Conservation (phyloP, 805 yeast genomes). For the Hanseniaspora hatyaiensis region DNA sequence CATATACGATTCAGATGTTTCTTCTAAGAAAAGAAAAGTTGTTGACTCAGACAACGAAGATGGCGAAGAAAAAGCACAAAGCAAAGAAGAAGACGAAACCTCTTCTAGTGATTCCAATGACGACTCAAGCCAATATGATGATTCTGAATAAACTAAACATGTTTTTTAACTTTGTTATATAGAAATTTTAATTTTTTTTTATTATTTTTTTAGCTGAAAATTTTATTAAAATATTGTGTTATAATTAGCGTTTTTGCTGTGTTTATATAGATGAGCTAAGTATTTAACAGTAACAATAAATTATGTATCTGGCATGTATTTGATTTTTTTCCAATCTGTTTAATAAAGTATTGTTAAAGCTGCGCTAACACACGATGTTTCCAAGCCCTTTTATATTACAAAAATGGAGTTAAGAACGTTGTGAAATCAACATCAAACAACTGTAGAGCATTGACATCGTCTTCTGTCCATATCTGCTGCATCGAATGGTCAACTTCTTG, state of each 20-base stretch:
- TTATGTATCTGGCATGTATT: no score
- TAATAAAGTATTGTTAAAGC: no score
- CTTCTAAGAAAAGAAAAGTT: conserved; percentile 25
- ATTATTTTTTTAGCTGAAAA: neutral
- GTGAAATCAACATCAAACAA: conserved; percentile 15
- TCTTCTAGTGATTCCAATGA: neutral
- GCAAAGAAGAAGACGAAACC: neutral
- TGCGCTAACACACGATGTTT: no score
- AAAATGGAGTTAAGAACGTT: conserved; percentile 14
- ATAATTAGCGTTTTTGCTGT: no score
- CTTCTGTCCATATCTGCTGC: conserved; percentile 10
- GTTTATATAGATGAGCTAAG: no score
- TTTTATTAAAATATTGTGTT: neutral
- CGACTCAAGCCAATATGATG: neutral
- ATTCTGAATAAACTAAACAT: neutral
- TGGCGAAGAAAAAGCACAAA: conserved; percentile 23
- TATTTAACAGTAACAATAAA: no score
- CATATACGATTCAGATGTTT: conserved; percentile 26
- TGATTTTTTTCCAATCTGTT: no score
- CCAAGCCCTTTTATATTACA: no score
- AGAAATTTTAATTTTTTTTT: neutral
- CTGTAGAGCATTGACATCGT: conserved; percentile 10
- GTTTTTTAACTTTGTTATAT: neutral
- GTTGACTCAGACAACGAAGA: conserved; percentile 16
- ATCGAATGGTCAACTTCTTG: conserved; percentile 1